phyloP scores from a whole-genome alignment of 225 moss, liverwort and hornwort species.

The Pleurozium schreberi region DNA sequence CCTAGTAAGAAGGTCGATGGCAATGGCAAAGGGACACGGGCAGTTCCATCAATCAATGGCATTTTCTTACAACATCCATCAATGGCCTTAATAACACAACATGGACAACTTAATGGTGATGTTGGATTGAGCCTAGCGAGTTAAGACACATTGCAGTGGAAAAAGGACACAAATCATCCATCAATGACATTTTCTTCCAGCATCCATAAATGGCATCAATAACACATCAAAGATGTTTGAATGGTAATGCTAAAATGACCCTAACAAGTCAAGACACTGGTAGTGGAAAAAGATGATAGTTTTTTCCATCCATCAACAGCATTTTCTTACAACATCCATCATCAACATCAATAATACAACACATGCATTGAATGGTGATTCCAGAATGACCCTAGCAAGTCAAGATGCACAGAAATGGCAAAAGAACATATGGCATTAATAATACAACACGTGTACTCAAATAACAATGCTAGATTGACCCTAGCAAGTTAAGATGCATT shows the following conservation, averaged over 20 bases:
- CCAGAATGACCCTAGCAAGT: not conserved
- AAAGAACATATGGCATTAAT: not conserved
- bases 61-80: too few species aligned
- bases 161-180: accelerated
- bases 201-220: not conserved
- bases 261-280: not conserved
- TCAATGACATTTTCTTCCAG: not conserved
- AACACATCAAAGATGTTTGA: accelerated
- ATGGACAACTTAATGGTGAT: not conserved
- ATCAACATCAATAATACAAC: not conserved
- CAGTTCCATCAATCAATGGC: too few species aligned
- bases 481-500: not conserved
- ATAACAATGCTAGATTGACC: not conserved
- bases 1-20: accelerated
- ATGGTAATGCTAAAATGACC: not conserved
- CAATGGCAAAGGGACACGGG: not conserved
- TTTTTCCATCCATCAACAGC: not conserved
- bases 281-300: not conserved
- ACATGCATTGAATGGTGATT: accelerated
- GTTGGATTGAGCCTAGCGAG: accelerated
- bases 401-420: not conserved
- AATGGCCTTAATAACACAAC: not conserved
- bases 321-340: not conserved
- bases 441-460: too few species aligned
- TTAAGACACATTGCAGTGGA: accelerated